phyloP scores from a whole-genome alignment of 768 basidiomycete genomes.

The Cubamyces sp. region DNA sequence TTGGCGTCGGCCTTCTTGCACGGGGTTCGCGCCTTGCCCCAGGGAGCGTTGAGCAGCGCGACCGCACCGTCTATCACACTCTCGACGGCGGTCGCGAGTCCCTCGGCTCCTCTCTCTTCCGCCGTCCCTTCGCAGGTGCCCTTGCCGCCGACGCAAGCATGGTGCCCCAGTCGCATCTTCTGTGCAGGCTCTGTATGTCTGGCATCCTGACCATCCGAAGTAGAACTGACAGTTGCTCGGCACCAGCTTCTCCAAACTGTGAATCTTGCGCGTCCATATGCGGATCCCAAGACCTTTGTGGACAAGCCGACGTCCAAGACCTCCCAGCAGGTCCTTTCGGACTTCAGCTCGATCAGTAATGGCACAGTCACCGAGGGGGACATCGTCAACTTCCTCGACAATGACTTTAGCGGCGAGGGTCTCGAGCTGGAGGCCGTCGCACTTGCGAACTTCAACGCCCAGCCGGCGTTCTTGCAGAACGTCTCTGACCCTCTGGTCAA shows the following conservation, averaged over 20 bases:
- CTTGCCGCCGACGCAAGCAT: slow-evolving; percentile 69
- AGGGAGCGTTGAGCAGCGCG: slow-evolving; percentile 16
- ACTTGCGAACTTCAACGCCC: slow-evolving; percentile 62
- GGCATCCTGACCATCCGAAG: neutral
- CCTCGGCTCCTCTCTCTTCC: slow-evolving; percentile 55
- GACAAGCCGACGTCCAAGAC: slow-evolving; percentile 83
- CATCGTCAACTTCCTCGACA: slow-evolving; percentile 70
- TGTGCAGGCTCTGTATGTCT: slow-evolving; percentile 73
- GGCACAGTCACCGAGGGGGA: slow-evolving; percentile 59
- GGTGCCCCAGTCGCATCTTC: slow-evolving; percentile 81
- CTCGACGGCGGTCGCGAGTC: slow-evolving; percentile 66
- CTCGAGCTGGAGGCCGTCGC: slow-evolving; percentile 71
- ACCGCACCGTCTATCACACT: slow-evolving; percentile 44
- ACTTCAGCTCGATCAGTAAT: slow-evolving; percentile 57
- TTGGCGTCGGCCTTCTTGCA: slow-evolving; percentile 10
- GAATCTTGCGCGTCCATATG: slow-evolving; percentile 72
- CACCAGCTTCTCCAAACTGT: slow-evolving; percentile 81
- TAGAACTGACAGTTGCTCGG: neutral
- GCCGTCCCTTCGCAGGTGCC: slow-evolving; percentile 67
- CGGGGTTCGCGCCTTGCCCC: slow-evolving; percentile 20
- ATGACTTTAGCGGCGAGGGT: slow-evolving; percentile 84
- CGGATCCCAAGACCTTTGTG: slow-evolving; percentile 87
- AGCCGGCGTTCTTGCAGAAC: slow-evolving; percentile 71
- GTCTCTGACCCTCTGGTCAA: slow-evolving; percentile 70
- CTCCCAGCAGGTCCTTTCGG: slow-evolving; percentile 66